phyloP scores from a whole-genome alignment of 148 eudicot species.

The Spergularia bocconei region DNA sequence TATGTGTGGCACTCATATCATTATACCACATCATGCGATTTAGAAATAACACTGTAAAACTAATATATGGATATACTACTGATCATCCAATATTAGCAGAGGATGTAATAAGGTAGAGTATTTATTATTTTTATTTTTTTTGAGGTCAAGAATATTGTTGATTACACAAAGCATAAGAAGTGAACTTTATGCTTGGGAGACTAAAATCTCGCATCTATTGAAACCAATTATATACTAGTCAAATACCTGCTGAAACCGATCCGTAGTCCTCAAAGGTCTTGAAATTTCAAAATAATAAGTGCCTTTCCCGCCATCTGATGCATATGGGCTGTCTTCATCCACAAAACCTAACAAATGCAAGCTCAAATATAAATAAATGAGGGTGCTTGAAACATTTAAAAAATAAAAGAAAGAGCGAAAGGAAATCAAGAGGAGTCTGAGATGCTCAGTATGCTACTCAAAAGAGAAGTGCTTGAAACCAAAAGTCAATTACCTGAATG shows the following conservation, averaged over 20 bases:
- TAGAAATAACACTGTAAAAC: neutral
- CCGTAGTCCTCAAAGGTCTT: slow-evolving; percentile 87
- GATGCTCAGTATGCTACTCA: neutral
- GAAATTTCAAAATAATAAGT: slow-evolving; percentile 84
- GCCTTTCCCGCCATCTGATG: slow-evolving; percentile 63
- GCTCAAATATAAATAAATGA: slow-evolving; percentile 4
- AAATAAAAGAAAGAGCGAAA: neutral
- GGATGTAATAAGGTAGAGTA: neutral
- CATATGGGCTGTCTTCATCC: slow-evolving; percentile 75
- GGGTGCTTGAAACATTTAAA: neutral
- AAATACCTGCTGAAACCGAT: slow-evolving; percentile 83
- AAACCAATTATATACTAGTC: neutral
- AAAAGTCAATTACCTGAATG: slow-evolving; percentile 52
- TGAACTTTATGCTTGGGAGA: neutral
- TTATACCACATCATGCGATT: neutral
- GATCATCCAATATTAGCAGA: neutral
- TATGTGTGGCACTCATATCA: neutral
- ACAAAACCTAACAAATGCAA: slow-evolving; percentile 54
- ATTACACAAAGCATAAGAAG: neutral
- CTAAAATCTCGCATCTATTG: slow-evolving; percentile 7
- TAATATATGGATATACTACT: neutral
- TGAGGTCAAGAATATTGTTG: too few relatives aligned
- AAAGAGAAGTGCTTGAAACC: neutral
- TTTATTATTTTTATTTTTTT: too few relatives aligned
- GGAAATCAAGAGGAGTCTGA: neutral